Evolutionary conservation across 75 land plant species (phyloP), one percentile per base, ranked within the genome.

Genomic region (Cunninghamia lanceolata): DNA sequence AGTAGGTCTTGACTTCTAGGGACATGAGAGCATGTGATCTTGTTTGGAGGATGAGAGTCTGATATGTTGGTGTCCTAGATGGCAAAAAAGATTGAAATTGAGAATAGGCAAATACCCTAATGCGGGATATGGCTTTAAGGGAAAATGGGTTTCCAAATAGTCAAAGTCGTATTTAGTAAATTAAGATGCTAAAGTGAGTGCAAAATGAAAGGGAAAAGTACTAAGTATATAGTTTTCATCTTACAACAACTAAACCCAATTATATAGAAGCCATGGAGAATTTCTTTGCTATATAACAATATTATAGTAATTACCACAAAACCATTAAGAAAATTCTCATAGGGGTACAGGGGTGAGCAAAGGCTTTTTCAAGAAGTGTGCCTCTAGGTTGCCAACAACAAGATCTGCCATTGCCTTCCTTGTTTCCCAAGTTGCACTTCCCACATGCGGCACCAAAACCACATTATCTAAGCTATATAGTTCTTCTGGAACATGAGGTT

Each of bases 381-480:
- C 97, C 85, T 98, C 97, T 87, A 98, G 84, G 79, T 96, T 98
- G 11, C 92, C 92, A 80, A 96, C 52, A 71, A 98, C 99, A 83
- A 96, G 93, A 81, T 95, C 96, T 68, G 96, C 99, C 99, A 98
- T 98, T 25, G 50, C 96, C 84, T 84, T 86, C 13, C 99, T 85
- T 21, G 97, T 96, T 40, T 98, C 97, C 86, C 88, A 85, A 0
- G 99, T 98, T 34, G 79, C 94, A 86, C 93, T 95, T 19, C 95
- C 99, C 3, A 96, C 92, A 81, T 98, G 99, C 52, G 99, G 97
- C 89, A 91, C 40, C 79, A 97, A 85, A 34, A 96, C 99, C n/a
- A 97, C 99, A 89, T 94, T 97, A 9, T 98, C 97, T 83, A 96
- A 87, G 39, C 70, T 85, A 87, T 94, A 89, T 40, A 98, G 91